Conservation (phyloP, 306 rosid genomes). For the Bauhinia variegata region DNA sequence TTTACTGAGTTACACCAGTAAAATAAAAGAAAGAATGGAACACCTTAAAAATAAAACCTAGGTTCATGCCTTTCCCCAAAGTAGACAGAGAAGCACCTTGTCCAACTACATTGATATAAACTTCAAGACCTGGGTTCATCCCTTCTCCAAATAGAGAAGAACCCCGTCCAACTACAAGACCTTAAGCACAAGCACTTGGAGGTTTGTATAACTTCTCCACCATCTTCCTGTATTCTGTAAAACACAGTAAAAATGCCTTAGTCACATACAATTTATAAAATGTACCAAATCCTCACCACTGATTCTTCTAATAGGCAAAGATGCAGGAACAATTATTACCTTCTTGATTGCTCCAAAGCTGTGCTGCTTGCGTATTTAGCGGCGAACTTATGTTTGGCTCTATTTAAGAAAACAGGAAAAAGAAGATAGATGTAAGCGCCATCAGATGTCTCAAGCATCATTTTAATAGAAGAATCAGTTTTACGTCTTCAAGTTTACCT, state of each 20-base stretch:
- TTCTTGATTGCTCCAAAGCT: constrained; percentile 91
- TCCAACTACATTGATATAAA: not conserved
- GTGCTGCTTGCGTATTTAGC: constrained; percentile 89
- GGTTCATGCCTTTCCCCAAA: constrained; percentile 18
- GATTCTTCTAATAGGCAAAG: not conserved
- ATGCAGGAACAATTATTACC: constrained; percentile 44
- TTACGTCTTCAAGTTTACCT: constrained; percentile 45
- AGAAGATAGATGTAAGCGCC: not conserved
- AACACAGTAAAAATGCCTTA: constrained; percentile 18
- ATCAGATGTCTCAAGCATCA: not conserved
- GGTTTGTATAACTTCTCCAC: constrained; percentile 85
- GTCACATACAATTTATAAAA: not conserved
- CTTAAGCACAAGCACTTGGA: constrained; percentile 46
- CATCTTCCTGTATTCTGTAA: constrained; percentile 86
- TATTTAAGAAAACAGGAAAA: constrained; percentile 23
- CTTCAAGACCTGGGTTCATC: not conserved
- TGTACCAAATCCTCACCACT: not conserved
- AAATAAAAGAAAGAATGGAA: constrained; percentile 20
- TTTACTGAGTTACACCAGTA: not conserved
- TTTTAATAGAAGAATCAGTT: not conserved
- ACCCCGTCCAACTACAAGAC: not conserved
- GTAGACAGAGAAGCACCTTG: constrained; percentile 2
- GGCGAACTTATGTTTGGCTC: constrained; percentile 96
- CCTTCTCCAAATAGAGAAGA: constrained; percentile 14
- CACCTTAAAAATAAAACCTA: constrained; percentile 16